Percentiles rank a stretch among this genome's conserved stretches.
phyloP scores from a whole-genome alignment of 192 early-diverging fungal species.

The Podochytrium sp. region DNA sequence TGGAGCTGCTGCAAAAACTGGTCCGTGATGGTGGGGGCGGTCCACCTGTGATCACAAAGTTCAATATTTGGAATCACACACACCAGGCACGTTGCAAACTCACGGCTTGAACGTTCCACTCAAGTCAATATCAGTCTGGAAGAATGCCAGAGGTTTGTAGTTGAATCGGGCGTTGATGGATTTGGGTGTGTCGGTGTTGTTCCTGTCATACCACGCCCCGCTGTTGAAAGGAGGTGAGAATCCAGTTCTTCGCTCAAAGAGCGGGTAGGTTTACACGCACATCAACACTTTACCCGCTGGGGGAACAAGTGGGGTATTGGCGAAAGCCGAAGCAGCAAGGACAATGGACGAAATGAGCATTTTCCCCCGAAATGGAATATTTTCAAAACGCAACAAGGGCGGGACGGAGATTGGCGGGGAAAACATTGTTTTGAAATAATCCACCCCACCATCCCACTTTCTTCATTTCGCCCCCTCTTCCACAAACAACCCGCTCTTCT shows the following conservation, averaged over 20 bases:
- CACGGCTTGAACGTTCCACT: constrained; percentile 1
- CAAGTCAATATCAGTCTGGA: constrained; percentile 34
- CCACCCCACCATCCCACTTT: no score
- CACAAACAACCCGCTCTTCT: constrained; percentile 26
- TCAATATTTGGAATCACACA: not conserved
- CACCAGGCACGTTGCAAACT: not conserved
- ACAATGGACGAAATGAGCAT: no score
- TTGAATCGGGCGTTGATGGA: constrained; percentile 7
- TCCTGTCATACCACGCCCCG: constrained; percentile 15
- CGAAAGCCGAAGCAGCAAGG: not conserved
- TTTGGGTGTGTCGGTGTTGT: constrained; percentile 8
- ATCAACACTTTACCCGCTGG: constrained; percentile 11
- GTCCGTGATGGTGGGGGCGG: constrained; percentile 2
- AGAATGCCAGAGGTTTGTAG: constrained; percentile 27
- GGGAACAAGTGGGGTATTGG: constrained; percentile 14
- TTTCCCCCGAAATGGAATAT: no score
- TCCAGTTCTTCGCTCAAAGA: not conserved
- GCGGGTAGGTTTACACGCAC: not conserved
- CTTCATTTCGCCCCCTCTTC: not conserved
- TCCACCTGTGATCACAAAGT: not conserved
- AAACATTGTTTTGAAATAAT: no score
- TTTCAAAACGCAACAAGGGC: no score
- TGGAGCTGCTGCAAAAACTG: not conserved
- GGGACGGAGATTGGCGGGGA: no score
- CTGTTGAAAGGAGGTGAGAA: not conserved